These are phyloP conservation scores for Ophiostoma tasmaniense DNA, from an alignment of 2,329 filamentous ascomycete genomes.

Conservation along the genomic window DNA sequence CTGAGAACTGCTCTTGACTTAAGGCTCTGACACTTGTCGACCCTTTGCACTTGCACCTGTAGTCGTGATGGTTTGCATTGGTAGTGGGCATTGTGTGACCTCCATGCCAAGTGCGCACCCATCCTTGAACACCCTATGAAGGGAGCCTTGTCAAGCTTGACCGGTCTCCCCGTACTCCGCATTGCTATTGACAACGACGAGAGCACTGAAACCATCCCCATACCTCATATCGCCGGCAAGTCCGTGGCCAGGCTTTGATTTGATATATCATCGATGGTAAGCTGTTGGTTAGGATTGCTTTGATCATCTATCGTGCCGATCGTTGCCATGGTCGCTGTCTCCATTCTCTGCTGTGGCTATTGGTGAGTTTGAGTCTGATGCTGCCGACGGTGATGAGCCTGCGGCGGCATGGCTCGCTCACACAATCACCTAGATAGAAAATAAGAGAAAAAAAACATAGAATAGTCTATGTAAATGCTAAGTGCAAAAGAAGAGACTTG, in stretches of 20 bases:
- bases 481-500: background rate
- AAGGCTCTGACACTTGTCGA: background rate
- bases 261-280: background rate
- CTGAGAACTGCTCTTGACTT: background rate
- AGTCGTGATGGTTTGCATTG: background rate
- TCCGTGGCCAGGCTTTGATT: background rate
- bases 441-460: too few relatives aligned
- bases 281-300: background rate
- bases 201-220: background rate
- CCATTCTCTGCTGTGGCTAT: too few relatives aligned
- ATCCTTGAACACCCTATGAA: background rate
- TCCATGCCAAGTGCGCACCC: background rate
- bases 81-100: background rate
- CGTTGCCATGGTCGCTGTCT: background rate
- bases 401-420: background rate
- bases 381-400: background rate
- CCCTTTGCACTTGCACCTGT: background rate
- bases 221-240: background rate
- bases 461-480: too few relatives aligned
- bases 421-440: too few relatives aligned
- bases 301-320: background rate
- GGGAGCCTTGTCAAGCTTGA: background rate
- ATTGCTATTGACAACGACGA: background rate
- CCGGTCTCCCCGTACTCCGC: background rate
- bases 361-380: background rate